These are phyloP conservation scores for Neurospora sp. DNA, from an alignment of 2,329 filamentous ascomycete genomes.

Conservation along the genomic window DNA sequence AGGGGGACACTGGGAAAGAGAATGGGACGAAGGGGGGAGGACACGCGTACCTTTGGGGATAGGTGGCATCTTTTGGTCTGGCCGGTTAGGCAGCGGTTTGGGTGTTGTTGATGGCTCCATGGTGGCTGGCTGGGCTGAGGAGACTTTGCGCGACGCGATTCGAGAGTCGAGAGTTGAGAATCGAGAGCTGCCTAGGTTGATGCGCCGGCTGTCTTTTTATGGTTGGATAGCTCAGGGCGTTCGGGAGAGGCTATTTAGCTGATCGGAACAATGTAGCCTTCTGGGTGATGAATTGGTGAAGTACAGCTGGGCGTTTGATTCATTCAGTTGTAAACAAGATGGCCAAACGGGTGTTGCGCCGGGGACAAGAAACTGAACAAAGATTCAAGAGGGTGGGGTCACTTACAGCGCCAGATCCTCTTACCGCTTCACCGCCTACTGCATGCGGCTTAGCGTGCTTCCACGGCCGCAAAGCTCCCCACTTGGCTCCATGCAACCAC, in stretches of 20 bases:
- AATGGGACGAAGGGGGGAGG: not conserved
- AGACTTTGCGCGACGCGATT: not conserved
- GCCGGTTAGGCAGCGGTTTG: conserved; percentile 12
- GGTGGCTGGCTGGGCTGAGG: not conserved
- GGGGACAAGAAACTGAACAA: not conserved
- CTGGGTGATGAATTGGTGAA: not conserved
- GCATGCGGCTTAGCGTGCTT: not conserved
- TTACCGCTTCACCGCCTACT: not conserved
- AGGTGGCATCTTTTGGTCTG: conserved; percentile 25
- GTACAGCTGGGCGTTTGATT: not conserved
- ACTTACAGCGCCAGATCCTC: not conserved
- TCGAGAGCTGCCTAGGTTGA: not conserved
- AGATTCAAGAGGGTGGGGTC: not conserved
- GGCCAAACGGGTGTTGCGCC: not conserved
- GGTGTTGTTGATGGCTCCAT: not conserved
- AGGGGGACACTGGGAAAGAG: too few species aligned
- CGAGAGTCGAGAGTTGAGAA: not conserved
- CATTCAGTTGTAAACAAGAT: not conserved
- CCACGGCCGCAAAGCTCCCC: not conserved
- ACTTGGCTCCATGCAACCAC: not conserved
- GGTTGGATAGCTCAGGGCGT: too few species aligned
- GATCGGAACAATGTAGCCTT: too few species aligned
- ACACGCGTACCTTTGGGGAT: conserved; percentile 21
- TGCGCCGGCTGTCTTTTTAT: not conserved
- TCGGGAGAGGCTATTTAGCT: too few species aligned